Evolutionary conservation across 768 basidiomycete genomes (phyloP).

Genomic region (Suillus discolor): DNA sequence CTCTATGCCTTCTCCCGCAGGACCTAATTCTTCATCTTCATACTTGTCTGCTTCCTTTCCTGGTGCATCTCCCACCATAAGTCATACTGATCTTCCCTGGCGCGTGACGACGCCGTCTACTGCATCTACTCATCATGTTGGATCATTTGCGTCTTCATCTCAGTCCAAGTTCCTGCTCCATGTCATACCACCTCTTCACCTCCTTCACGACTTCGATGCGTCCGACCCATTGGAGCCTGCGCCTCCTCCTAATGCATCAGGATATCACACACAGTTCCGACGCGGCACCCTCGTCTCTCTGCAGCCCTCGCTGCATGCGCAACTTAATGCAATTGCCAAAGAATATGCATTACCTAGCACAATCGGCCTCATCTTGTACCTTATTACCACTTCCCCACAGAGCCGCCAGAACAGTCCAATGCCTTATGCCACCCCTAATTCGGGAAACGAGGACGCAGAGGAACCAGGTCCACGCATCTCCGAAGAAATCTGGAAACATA

Average conservation of each 20-base stretch:
- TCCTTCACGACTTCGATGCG: slow-evolving; percentile 63
- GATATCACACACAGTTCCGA: slow-evolving; percentile 78
- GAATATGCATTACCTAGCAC: slow-evolving; percentile 93
- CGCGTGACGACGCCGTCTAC: slow-evolving; percentile 55
- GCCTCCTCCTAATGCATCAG: slow-evolving; percentile 60
- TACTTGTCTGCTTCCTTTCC: slow-evolving; percentile 16
- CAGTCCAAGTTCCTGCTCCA: slow-evolving; percentile 79
- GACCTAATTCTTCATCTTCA: slow-evolving; percentile 31
- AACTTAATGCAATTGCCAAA: slow-evolving; percentile 85
- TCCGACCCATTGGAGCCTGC: slow-evolving; percentile 45
- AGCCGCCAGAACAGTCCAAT: slow-evolving; percentile 17
- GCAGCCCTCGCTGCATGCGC: slow-evolving; percentile 79
- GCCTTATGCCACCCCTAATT: slow-evolving; percentile 19
- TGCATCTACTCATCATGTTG: slow-evolving; percentile 41
- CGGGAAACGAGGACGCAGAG: slow-evolving; percentile 38
- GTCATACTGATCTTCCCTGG: slow-evolving; percentile 37
- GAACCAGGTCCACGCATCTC: slow-evolving; percentile 81
- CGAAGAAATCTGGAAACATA: slow-evolving; percentile 84
- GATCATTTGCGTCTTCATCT: slow-evolving; percentile 34
- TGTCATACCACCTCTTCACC: slow-evolving; percentile 74
- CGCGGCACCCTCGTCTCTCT: slow-evolving; percentile 89
- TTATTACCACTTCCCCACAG: slow-evolving; percentile 49
- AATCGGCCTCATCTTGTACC: slow-evolving; percentile 79
- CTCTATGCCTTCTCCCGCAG: slow-evolving; percentile 64
- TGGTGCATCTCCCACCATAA: slow-evolving; percentile 22